Evolutionary conservation across 306 rosid species (phyloP), one percentile per base, ranked within the genome.

Genomic region (Castanea sativa): DNA sequence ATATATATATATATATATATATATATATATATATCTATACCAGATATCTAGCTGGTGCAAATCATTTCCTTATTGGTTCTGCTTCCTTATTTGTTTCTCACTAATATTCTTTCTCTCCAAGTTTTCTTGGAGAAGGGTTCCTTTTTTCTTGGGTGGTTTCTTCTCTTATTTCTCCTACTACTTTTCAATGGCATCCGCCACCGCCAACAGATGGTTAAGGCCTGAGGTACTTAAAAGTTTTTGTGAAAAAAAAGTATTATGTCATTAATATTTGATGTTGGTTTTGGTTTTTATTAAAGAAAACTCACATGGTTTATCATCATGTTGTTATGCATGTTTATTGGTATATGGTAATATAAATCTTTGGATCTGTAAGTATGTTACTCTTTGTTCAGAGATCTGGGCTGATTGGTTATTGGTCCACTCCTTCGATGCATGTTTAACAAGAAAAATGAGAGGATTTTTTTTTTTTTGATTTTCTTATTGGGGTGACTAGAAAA

Each of bases 201-300:
- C 85, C 56, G n/a, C 55, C 56, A 87, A 74, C 82, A 88, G 89
- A 88, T 95, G 99, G 98, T 32, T 95, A 6, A 95, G 64, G 86
- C 98, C 99, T 1, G 99, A 92, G 98, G 99, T 92, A 85, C 35
- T 58, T 75, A 6, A 29, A 1, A 55, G 21, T 18, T 45, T 21
- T 20, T 10, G 21, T 15, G 9, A 6, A 32, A 32, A 33, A 15
- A 65, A 15, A 12, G 30, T 11, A 14, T 27, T 64, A 27, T 64
- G 4, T 16, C 13, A 15, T 30, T 15, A 16, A 3, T 20, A 30
- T 64, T 13, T 64, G 30, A 30, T 30, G 70, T 30, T 64, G 18
- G 45, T 5, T 63, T 15, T 63, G 69, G 69, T 29, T 60, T 23
- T 16, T 60, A 25, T 2, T 1, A 63, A 29, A 15, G n/a, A 63